Base-by-base conservation (phyloP, 2,329 filamentous ascomycete species). In the Colletotrichum sp. region DNA sequence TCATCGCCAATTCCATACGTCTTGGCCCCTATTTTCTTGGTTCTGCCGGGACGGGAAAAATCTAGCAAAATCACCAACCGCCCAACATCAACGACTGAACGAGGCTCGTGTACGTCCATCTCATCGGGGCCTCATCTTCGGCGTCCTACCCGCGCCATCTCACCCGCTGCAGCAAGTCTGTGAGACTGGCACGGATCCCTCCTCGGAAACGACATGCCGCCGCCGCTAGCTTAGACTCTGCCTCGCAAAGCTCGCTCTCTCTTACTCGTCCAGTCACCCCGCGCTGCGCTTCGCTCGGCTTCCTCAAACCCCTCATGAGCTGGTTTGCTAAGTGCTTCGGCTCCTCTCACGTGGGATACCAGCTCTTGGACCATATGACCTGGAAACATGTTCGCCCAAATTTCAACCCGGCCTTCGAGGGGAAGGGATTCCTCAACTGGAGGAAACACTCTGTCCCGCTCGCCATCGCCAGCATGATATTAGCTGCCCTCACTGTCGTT, bases 141-240 rank as follows among this genome's bases (percentile, higher is more conserved):
- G 74, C 44, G 34, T 69, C 59, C 36, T 65, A 57, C 49, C 36
- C 59, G 57, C 74, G 44, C 44, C 63, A 67, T 67, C 34, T 49
- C 55, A 64, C 70, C 18, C 59, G 57, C 64, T 69, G 73, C 44
- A 74, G 74, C 64, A 49, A 76, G 70, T 73, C 70, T 69, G 68
- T 73, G 74, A 76, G 74, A 55, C 64, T 74, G 71, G 70, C 74
- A 74, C 74, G 74, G 74, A 74, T 76, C 74, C n/a, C 74, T 59
- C 44, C 49, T 74, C 65, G 65, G 74, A 74, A 76, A 74, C 74
- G 65, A 69, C 70, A 72, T 74, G 71, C 74, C 59, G 70, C 70
- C 13, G 60, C 62, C 70, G 74, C 64, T 74, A 74, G 70, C 60
- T 74, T 76, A 69, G 74, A 39, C 74, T 36, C 64, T 73, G 34